Evolutionary conservation across 2,329 filamentous ascomycete genomes (phyloP).

Genomic region (Clarireedia monteithiana): DNA sequence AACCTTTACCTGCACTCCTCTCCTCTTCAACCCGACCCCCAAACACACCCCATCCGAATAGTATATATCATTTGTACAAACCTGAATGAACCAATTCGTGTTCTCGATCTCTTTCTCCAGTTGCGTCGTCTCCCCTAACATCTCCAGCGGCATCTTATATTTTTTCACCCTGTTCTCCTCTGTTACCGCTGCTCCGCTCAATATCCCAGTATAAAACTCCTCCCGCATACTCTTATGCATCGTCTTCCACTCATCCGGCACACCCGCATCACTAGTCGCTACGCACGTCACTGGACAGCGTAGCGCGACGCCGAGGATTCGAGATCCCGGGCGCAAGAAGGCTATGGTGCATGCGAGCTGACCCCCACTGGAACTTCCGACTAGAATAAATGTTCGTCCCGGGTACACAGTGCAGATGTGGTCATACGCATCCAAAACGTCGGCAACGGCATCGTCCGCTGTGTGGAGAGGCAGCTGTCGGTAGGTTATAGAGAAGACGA

Average conservation of each 20-base stretch:
- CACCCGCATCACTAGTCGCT: conserved; percentile 31
- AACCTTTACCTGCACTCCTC: conserved; percentile 34
- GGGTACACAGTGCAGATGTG: conserved; percentile 14
- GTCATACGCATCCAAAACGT: conserved; percentile 34
- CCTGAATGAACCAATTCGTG: conserved; percentile 39
- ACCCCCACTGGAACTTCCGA: conserved; percentile 42
- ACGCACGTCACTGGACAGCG: conserved; percentile 42
- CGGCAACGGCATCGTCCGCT: conserved; percentile 35
- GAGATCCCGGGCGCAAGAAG: conserved; percentile 24
- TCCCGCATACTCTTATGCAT: conserved; percentile 34
- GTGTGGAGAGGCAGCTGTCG: conserved; percentile 36
- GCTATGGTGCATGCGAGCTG: conserved; percentile 40
- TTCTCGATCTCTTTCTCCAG: conserved; percentile 2
- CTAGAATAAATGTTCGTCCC: conserved; percentile 23
- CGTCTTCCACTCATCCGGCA: conserved; percentile 31
- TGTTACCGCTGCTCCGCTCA: conserved; percentile 30
- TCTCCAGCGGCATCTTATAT: conserved; percentile 35
- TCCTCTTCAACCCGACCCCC: conserved; percentile 34
- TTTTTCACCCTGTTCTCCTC: conserved; percentile 31
- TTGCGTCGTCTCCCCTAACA: conserved; percentile 23
- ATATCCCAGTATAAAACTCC: conserved; percentile 31
- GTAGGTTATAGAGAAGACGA: conserved; percentile 40
- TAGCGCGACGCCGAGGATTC: conserved; percentile 36
- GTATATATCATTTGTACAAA: conserved; percentile 42
- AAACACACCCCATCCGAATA: conserved; percentile 46